Evolutionary conservation across 129 eudicot genomes (phyloP).

Genomic region (Tagetes erecta): DNA sequence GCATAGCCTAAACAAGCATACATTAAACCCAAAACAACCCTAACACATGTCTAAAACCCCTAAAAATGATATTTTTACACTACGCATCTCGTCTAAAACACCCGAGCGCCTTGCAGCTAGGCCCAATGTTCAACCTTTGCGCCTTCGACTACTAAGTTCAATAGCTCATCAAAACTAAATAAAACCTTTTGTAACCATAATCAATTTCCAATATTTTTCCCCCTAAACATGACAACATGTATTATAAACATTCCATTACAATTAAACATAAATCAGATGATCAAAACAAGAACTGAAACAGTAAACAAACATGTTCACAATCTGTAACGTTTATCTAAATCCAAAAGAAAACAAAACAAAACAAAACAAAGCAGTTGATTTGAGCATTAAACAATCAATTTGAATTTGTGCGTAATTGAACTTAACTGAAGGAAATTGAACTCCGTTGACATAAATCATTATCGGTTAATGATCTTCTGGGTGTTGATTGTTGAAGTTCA

Average conservation of each 20-base stretch:
- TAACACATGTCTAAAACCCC: no score
- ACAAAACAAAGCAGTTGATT: background rate
- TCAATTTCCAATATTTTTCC: no score
- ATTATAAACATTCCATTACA: background rate
- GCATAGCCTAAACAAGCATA: no score
- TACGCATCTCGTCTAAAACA: no score
- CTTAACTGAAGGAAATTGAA: constrained; percentile 47
- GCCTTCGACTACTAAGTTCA: no score
- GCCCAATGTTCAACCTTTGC: no score
- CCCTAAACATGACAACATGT: background rate
- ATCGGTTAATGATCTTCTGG: background rate
- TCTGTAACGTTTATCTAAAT: background rate
- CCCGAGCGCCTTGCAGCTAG: no score
- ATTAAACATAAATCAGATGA: background rate
- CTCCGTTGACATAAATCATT: constrained; percentile 56
- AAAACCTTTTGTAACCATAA: no score
- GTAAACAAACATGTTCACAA: background rate
- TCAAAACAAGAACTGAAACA: constrained; percentile 9
- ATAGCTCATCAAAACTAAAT: no score
- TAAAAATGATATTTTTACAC: no score
- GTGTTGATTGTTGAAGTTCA: background rate
- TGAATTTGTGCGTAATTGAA: constrained; percentile 21
- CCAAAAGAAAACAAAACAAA: background rate
- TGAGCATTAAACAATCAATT: constrained; percentile 10
- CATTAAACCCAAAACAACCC: no score